Evolutionary conservation across 2,329 filamentous ascomycete species (phyloP), one percentile per base, ranked within the genome.

Genomic region (Fusarium redolens): DNA sequence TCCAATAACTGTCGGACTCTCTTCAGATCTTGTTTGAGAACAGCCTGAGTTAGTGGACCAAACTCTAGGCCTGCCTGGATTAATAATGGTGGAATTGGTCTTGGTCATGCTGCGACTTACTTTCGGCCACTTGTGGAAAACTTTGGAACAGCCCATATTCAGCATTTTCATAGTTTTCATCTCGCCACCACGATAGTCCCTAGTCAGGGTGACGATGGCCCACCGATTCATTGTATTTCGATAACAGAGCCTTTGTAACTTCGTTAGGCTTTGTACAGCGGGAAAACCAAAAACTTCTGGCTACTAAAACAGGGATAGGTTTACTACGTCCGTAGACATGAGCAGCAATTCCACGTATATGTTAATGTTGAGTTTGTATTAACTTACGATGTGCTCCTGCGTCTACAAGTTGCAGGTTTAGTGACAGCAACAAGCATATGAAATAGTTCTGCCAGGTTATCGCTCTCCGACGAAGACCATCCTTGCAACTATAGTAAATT

Each of bases 21-120:
- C 13, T 18, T 7, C 3, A 2, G n/a, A 1, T 51, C 30, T 1
- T 51, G 7, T 5, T 7, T 7, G 0, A 51, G 0, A 14, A 51
- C 3, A 25, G 47, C 30, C 2, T 2, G 15, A 22, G 0, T 22
- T 4, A 51, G 7, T 3, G 7, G 30, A 0, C 47, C 47, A 4
- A 51, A 18, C 1, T 33, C 30, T 5, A 48, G 18, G 10, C 30
- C 44, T 45, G 6, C 4, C 5, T 7, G 7, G 9, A 28, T 28
- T 28, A 7, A 1, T 17, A 17, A 44, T 3, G 4, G 8, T 12
- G n/a, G 3, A 9, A 11, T 3, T 44, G 14, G 14, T 20, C 25
- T 45, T 28, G 1, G 13, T 8, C 5, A 13, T 2, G 14, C 9
- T 7, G n/a, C 5, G 3, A 47, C 25, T 30, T 28, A 45, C 43